Evolutionary conservation across 345 rosid species (phyloP).

Genomic region (Rhizophora apiculata): DNA sequence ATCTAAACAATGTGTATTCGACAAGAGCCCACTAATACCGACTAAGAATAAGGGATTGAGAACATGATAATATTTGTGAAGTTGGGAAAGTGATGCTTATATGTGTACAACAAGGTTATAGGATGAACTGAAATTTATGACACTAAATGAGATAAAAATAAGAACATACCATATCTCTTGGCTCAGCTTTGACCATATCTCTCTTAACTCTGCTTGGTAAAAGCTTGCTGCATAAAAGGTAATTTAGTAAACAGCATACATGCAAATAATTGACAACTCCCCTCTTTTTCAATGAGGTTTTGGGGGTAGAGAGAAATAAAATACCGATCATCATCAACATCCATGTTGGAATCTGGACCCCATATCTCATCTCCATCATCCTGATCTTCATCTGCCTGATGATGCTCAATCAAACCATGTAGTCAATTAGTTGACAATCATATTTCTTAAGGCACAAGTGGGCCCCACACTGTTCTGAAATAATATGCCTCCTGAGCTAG

Average conservation of each 20-base stretch:
- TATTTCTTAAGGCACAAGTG: not conserved
- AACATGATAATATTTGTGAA: too few relatives aligned
- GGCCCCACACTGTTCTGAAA: not conserved
- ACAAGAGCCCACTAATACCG: too few relatives aligned
- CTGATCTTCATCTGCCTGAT: conserved; percentile 72
- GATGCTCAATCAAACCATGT: conserved; percentile 12
- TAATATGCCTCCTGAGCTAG: not conserved
- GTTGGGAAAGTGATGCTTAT: too few relatives aligned
- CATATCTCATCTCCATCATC: conserved; percentile 78
- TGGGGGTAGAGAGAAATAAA: conserved; percentile 1
- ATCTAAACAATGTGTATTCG: too few relatives aligned
- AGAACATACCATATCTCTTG: conserved; percentile 52
- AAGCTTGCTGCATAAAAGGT: conserved; percentile 51
- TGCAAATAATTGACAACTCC: not conserved
- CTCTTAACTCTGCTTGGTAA: conserved; percentile 71
- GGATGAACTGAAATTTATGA: too few relatives aligned
- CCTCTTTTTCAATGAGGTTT: not conserved
- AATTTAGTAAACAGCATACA: conserved; percentile 11
- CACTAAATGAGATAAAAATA: conserved; percentile 4
- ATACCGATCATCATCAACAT: conserved; percentile 71
- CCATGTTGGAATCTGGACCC: conserved; percentile 84
- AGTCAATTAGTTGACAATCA: conserved; percentile 1
- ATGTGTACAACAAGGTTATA: too few relatives aligned
- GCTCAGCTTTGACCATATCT: conserved; percentile 59
- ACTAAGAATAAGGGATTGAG: too few relatives aligned